phyloP scores from a whole-genome alignment of 331 rosid species.

The Dryas integrifolia region DNA sequence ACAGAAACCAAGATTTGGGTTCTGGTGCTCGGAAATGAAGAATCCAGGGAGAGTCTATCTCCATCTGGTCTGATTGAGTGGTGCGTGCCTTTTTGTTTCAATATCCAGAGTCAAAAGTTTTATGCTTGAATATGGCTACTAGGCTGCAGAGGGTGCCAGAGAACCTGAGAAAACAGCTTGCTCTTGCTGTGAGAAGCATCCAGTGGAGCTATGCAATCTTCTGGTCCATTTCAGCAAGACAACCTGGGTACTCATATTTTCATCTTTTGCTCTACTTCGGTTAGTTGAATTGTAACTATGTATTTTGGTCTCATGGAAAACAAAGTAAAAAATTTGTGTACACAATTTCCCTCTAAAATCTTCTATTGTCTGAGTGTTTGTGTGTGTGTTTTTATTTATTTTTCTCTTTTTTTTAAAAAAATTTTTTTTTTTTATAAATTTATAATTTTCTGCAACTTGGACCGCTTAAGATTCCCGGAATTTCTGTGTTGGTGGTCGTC shows the following conservation, averaged over 20 bases:
- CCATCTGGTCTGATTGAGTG: constrained; percentile 16
- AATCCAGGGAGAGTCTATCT: constrained; percentile 10
- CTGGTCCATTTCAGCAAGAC: constrained; percentile 64
- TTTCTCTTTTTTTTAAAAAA: neutral
- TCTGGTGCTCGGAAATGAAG: constrained; percentile 23
- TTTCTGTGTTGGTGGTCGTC: neutral
- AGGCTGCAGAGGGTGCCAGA: constrained; percentile 37
- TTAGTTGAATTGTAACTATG: neutral
- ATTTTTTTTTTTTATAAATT: neutral
- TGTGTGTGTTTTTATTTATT: neutral
- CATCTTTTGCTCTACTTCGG: constrained; percentile 10
- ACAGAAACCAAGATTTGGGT: constrained; percentile 16
- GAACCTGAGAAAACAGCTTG: constrained; percentile 66
- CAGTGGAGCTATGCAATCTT: constrained; percentile 84
- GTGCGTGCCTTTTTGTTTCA: constrained; percentile 13
- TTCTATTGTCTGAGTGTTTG: neutral
- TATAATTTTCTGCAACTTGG: constrained; percentile 4
- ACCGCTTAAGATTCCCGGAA: constrained; percentile 6
- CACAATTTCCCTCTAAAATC: neutral
- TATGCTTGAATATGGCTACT: constrained; percentile 29
- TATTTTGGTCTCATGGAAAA: constrained; percentile 1
- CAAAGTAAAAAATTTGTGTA: neutral
- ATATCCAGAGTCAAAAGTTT: constrained; percentile 18
- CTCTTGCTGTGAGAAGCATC: constrained; percentile 78
- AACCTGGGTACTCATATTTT: constrained; percentile 51